phyloP scores from a whole-genome alignment of 179 eudicot species.

The Pouteria campechiana region DNA sequence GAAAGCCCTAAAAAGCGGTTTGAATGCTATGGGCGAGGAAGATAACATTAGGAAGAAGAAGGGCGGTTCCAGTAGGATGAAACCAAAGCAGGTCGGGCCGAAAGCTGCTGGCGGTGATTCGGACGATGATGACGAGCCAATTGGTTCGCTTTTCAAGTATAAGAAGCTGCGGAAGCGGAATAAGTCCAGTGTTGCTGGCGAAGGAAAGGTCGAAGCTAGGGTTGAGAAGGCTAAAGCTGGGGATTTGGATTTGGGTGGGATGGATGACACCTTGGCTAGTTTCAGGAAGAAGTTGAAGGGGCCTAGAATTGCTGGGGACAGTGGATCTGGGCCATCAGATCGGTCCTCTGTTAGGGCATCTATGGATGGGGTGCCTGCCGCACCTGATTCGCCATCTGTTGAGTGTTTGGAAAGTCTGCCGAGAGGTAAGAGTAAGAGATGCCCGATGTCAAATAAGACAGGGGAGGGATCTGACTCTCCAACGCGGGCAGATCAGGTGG shows the following conservation, averaged over 20 bases:
- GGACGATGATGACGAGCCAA: conserved; percentile 85
- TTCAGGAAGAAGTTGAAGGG: conserved; percentile 86
- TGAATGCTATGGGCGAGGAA: conserved; percentile 52
- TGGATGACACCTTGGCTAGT: conserved; percentile 94
- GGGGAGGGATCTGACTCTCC: conserved; percentile 1
- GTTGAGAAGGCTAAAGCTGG: conserved; percentile 14
- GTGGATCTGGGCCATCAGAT: conserved; percentile 19
- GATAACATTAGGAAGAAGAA: conserved; percentile 33
- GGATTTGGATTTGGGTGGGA: conserved; percentile 44
- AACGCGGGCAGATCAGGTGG: conserved; percentile 8
- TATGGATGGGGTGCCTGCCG: conserved; percentile 13
- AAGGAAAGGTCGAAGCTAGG: conserved; percentile 18
- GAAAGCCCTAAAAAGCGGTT: no score
- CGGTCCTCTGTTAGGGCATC: conserved; percentile 12
- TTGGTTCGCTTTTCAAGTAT: conserved; percentile 55
- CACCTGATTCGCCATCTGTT: conserved; percentile 7
- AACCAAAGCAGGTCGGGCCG: conserved; percentile 16
- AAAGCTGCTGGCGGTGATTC: no score
- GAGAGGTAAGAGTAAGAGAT: conserved; percentile 16
- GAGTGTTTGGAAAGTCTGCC: conserved; percentile 10
- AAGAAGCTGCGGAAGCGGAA: conserved; percentile 42
- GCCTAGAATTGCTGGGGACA: conserved; percentile 55
- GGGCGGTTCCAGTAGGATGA: conserved; percentile 40
- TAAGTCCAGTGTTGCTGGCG: conserved; percentile 38
- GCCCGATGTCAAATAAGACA: conserved; percentile 8